phyloP scores from a whole-genome alignment of 1,284 basidiomycete species.

The Cutaneotrichosporon sp. region DNA sequence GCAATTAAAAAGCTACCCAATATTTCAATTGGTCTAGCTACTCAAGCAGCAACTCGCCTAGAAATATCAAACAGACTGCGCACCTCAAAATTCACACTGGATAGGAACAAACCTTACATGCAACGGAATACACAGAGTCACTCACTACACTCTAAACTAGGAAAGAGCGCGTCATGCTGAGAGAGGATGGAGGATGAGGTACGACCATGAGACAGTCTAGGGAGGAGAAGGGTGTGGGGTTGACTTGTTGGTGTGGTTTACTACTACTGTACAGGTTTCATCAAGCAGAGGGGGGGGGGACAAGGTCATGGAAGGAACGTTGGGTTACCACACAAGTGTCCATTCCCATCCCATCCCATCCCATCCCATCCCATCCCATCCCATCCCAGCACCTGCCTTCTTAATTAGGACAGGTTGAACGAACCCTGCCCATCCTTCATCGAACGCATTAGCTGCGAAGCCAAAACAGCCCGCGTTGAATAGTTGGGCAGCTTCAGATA shows the following conservation, averaged over 20 bases:
- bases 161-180: background rate
- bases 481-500: constrained; percentile 94
- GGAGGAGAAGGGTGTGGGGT: background rate
- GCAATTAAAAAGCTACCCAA: too few species aligned
- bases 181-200: background rate
- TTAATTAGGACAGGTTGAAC: constrained; percentile 80
- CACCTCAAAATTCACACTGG: background rate
- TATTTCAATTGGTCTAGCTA: too few species aligned
- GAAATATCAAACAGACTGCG: background rate
- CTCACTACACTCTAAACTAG: background rate
- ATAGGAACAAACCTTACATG: background rate
- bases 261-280: background rate
- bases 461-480: constrained; percentile 75
- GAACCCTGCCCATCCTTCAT: constrained; percentile 88
- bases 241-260: too few species aligned
- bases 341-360: background rate
- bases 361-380: background rate
- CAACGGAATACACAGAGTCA: constrained; percentile 6
- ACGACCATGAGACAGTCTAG: background rate
- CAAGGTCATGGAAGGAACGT: background rate
- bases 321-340: background rate
- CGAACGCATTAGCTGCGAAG: constrained; percentile 72
- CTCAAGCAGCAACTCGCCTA: too few species aligned
- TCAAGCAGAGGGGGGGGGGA: background rate
- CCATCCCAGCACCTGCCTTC: too few species aligned